A percentile compares a stretch with the other conserved stretches of the same genome.
Evolutionary conservation across 371 early-diverging fungal species (phyloP).

Genomic region (Mucor ambiguus): DNA sequence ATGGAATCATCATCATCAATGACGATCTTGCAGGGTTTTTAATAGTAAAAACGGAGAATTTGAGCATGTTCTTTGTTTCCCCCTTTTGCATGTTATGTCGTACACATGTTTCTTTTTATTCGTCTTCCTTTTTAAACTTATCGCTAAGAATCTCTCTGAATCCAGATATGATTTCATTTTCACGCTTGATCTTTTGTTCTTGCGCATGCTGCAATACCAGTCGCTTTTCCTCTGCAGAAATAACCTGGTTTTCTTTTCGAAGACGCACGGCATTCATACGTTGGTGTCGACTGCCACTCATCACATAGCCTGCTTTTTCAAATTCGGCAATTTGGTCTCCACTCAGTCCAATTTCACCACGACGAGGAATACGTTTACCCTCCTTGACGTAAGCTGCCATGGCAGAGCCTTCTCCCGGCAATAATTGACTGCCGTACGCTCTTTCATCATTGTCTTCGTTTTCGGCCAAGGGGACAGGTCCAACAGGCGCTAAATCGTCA

Average conservation of each 20-base stretch:
- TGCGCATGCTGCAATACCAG: constrained; percentile 77
- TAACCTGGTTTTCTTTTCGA: constrained; percentile 93
- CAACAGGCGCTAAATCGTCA: constrained; percentile 63
- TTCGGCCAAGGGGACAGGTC: constrained; percentile 60
- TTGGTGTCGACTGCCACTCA: constrained; percentile 92
- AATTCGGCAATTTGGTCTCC: constrained; percentile 81
- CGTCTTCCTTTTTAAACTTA: constrained; percentile 40
- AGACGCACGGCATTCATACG: constrained; percentile 97
- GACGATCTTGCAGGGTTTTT: constrained; percentile 7
- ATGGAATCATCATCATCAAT: neutral
- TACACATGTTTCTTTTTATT: constrained; percentile 5
- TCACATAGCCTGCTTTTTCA: constrained; percentile 93
- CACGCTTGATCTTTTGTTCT: constrained; percentile 86
- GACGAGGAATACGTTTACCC: constrained; percentile 95
- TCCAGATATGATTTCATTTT: constrained; percentile 87
- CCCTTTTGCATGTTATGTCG: neutral
- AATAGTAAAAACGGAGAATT: constrained; percentile 3
- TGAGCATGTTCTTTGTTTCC: constrained; percentile 8
- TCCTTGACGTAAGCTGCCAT: constrained; percentile 79
- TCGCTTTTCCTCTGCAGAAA: constrained; percentile 86
- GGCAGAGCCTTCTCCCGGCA: constrained; percentile 59
- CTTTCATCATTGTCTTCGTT: constrained; percentile 59
- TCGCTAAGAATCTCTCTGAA: constrained; percentile 70
- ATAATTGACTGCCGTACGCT: constrained; percentile 76
- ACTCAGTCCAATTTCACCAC: constrained; percentile 95